A percentile compares a stretch with the other conserved stretches of the same genome.
These are phyloP conservation scores for Tubosaeta sp. DNA, from an alignment of 768 basidiomycete genomes.

Conservation along the genomic window DNA sequence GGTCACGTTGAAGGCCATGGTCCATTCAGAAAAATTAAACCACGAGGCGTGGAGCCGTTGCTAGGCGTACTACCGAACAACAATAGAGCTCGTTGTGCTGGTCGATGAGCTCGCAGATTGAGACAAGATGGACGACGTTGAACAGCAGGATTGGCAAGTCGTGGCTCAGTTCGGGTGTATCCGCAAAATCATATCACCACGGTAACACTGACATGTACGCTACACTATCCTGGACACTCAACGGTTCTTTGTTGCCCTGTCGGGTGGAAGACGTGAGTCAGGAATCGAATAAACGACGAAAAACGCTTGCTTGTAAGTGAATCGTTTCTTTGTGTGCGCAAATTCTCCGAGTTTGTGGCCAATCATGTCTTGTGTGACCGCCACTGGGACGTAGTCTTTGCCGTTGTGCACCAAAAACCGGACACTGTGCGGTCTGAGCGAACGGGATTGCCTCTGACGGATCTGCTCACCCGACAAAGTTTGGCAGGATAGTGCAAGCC, in stretches of 20 bases:
- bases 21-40: constrained; percentile 15
- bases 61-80: background rate
- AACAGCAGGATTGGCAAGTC: constrained; percentile 2
- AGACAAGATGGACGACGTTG: background rate
- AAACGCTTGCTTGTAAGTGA: constrained; percentile 72
- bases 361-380: constrained; percentile 95
- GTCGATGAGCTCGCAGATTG: constrained; percentile 4
- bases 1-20: constrained; percentile 48
- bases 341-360: constrained; percentile 98
- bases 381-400: constrained; percentile 80
- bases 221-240: constrained; percentile 2
- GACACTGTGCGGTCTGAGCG: constrained; percentile 44
- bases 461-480: constrained; percentile 82
- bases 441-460: background rate
- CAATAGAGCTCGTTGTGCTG: constrained; percentile 4
- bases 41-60: constrained; percentile 1
- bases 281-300: background rate
- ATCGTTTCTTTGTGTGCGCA: constrained; percentile 82
- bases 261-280: constrained; percentile 1
- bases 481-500: constrained; percentile 89
- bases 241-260: constrained; percentile 40
- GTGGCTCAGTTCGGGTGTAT: constrained; percentile 26
- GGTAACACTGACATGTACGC: constrained; percentile 19
- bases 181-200: constrained; percentile 28
- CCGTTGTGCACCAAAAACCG: constrained; percentile 95